Percentiles rank a stretch among this genome's conserved stretches.
Conservation (phyloP, 2,329 filamentous ascomycete species). For the Colletotrichum spinosum region DNA sequence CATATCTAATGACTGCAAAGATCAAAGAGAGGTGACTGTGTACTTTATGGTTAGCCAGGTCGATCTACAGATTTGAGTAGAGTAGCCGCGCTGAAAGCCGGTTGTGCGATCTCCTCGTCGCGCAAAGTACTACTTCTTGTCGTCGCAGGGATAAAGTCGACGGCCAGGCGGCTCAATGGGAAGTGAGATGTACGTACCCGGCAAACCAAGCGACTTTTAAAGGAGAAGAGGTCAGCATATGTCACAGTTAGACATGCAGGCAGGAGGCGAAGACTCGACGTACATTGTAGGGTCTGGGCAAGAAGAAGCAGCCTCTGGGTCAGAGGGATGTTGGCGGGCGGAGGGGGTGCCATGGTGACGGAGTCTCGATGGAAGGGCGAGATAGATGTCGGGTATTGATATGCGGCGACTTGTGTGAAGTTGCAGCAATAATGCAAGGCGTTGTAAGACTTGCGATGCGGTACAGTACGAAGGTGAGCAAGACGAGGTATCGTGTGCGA, state of each 20-base stretch:
- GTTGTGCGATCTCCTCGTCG: constrained; percentile 6
- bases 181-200: constrained; percentile 69
- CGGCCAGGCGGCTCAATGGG: constrained; percentile 23
- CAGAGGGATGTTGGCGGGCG: constrained; percentile 76
- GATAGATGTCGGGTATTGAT: not conserved
- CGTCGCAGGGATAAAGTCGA: constrained; percentile 30
- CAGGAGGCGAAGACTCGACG: constrained; percentile 49
- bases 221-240: constrained; percentile 48
- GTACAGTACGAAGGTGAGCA: not conserved
- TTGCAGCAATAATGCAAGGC: constrained; percentile 1
- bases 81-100: not conserved
- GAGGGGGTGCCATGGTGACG: constrained; percentile 68
- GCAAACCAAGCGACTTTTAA: constrained; percentile 79
- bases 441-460: not conserved
- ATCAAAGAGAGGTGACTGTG: constrained; percentile 87
- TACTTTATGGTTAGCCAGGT: constrained; percentile 3
- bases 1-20: constrained; percentile 84
- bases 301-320: constrained; percentile 80
- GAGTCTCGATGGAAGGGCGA: not conserved
- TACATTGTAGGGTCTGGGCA: constrained; percentile 93
- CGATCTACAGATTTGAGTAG: not conserved
- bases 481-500: constrained; percentile 23
- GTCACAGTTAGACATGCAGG: constrained; percentile 39
- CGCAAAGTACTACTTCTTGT: constrained; percentile 15
- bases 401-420: not conserved